A percentile compares a stretch with the other conserved stretches of the same genome.
Evolutionary conservation across 2,329 filamentous ascomycete genomes (phyloP).

Genomic region (Sporothrix dimorphospora): DNA sequence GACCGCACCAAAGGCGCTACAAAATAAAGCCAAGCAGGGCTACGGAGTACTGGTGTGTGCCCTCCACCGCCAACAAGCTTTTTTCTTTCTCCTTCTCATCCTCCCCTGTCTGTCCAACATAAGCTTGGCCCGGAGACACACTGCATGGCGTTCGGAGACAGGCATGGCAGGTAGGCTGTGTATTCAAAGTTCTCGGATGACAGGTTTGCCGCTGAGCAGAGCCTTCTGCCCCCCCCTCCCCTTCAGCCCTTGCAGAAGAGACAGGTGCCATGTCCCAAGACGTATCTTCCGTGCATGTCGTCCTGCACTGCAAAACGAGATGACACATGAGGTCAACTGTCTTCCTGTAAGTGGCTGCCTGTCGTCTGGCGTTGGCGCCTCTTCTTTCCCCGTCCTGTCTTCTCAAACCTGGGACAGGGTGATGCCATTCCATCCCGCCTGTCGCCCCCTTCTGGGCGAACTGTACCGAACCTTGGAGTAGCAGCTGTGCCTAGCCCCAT

Average conservation of each 20-base stretch:
- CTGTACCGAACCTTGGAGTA: neutral
- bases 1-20: neutral
- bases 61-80: neutral
- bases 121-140: neutral
- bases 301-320: neutral
- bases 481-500: neutral
- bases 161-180: constrained; percentile 16
- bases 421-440: neutral
- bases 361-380: neutral
- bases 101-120: neutral
- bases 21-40: neutral
- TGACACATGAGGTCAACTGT: neutral
- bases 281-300: neutral
- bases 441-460: neutral
- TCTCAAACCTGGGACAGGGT: neutral
- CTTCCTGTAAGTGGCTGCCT: neutral
- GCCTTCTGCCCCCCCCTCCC: neutral
- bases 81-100: neutral
- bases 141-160: constrained; percentile 7
- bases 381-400: neutral
- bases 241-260: neutral
- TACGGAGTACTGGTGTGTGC: too few species aligned
- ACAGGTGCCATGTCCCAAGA: neutral
- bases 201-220: constrained; percentile 15
- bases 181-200: constrained; percentile 23